phyloP scores from a whole-genome alignment of 169 alveolate genomes.

The Plasmodium knowlesi region DNA sequence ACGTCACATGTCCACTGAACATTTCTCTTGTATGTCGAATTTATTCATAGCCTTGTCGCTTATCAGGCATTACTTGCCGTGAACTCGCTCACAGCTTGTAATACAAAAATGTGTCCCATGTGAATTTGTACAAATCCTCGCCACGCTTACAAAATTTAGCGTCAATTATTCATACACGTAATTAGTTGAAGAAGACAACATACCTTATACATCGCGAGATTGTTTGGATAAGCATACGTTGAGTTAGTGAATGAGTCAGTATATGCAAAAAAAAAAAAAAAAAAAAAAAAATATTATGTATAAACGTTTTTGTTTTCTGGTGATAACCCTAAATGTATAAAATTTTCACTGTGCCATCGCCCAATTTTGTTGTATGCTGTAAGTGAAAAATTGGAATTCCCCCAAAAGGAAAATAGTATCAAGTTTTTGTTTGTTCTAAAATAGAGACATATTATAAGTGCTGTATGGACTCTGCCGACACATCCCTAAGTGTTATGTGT shows the following conservation, averaged over 20 bases:
- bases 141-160: background rate
- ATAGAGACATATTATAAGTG: background rate
- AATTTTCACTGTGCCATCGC: background rate
- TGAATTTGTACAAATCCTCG: background rate
- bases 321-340: background rate
- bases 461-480: background rate
- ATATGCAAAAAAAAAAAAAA: background rate
- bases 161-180: background rate
- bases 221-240: background rate
- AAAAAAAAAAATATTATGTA: background rate
- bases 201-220: background rate
- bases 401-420: background rate
- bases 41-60: background rate
- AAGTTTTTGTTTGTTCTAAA: background rate
- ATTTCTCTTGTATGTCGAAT: background rate
- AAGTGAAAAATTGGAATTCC: background rate
- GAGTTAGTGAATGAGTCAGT: background rate
- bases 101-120: background rate
- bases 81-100: background rate
- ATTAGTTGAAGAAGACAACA: background rate
- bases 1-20: background rate
- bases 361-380: background rate
- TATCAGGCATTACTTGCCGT: background rate
- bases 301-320: background rate
- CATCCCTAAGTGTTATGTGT: background rate